These are phyloP conservation scores for Xerocomellus chrysenteron DNA, from an alignment of 768 basidiomycete genomes.

Conservation along the genomic window DNA sequence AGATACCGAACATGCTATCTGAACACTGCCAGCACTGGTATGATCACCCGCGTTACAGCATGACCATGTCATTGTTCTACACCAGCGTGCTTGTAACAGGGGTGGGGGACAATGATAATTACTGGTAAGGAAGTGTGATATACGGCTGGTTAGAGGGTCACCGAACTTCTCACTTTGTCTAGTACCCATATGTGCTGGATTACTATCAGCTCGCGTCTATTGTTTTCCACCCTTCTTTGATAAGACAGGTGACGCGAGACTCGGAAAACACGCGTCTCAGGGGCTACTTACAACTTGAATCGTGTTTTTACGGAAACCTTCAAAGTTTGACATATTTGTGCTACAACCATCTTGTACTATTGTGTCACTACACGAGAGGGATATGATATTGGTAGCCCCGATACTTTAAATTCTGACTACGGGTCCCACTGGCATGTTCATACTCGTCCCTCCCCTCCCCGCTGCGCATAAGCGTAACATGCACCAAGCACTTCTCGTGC, in stretches of 20 bases:
- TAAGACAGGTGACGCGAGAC: no score
- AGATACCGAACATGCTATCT: neutral
- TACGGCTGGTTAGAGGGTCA: no score
- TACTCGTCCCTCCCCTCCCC: constrained; percentile 2
- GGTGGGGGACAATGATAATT: no score
- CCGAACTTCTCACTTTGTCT: no score
- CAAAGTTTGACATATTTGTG: constrained; percentile 1
- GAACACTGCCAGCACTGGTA: neutral
- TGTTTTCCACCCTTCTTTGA: neutral
- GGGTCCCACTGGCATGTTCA: neutral
- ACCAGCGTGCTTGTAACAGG: no score
- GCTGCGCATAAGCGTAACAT: constrained; percentile 3
- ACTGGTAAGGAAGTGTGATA: no score
- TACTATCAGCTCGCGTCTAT: no score
- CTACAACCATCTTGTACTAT: neutral
- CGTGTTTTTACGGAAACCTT: neutral
- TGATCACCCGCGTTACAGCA: neutral
- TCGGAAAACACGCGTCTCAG: neutral
- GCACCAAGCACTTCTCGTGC: constrained; percentile 18
- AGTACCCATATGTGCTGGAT: no score
- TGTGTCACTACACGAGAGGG: neutral
- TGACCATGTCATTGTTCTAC: neutral
- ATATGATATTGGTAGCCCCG: neutral
- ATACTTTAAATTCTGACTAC: neutral
- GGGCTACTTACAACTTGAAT: neutral